Base-by-base conservation (phyloP, 2,329 filamentous ascomycete species). In the Dothideomycetidae sp. region DNA sequence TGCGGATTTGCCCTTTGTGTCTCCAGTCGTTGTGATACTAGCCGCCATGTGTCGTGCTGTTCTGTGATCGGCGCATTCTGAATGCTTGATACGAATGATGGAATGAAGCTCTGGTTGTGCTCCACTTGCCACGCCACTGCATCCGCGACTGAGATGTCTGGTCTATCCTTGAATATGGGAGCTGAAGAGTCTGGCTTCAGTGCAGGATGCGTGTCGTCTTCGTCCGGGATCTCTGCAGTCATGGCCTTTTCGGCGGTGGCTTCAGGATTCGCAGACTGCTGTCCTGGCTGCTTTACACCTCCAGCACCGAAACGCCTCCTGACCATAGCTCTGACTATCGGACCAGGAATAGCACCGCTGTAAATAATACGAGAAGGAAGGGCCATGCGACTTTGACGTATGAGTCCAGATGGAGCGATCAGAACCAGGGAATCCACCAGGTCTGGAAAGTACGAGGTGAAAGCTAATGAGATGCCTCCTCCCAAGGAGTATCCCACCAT, bases 401-500 rank as follows among this genome's bases (percentile, higher is more conserved):
- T 72, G 31, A 93, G 64, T 0, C 86, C 86, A 0, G 77, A 68
- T 0, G 86, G 84, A 0, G 84, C 83, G 29, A 94, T 68, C 4
- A 93, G 69, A 9, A 90, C 66, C 14, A 94, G 64, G 7, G 69
- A 72, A 10, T 69, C 67, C 10, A 93, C 67, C 39, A 88, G 62
- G 33, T 71, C 57, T 0, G 80, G 73, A 50, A 83, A 81, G 51
- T 73, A 73, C 1, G 70, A 67, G 1, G 80, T 70, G 51, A 90
- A 88, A 13, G 74, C 67, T 7, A 73, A 75, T 1, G 71, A 68
- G 29, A 92, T 70, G 10, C 78, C 80, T 23, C 83, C 84, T 31
- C 84, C 83, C 0, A 93, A 66, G 0, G 79, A 85, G 55, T 90
- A 92, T 2, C 83, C 84, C 3, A 85, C 59, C 4, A 92, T 60